A percentile compares a stretch with the other conserved stretches of the same genome.
Evolutionary conservation across 805 yeast genomes (phyloP).

Genomic region (Candida oleophila): DNA sequence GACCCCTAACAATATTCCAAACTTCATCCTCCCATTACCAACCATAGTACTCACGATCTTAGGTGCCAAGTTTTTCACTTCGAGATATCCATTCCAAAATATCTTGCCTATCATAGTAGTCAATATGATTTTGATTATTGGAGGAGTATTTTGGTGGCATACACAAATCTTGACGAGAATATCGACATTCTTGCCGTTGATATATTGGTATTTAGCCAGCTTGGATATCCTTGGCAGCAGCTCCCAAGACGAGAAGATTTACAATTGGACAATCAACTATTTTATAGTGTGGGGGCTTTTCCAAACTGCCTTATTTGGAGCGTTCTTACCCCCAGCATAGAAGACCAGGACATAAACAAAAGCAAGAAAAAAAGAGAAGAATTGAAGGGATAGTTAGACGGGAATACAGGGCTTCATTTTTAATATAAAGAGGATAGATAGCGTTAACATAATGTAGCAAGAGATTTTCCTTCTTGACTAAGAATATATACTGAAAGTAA

Average conservation of each 20-base stretch:
- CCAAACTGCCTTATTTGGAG: conserved; percentile 73
- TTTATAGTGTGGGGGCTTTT: conserved; percentile 60
- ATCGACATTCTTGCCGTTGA: conserved; percentile 72
- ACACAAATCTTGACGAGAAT: conserved; percentile 84
- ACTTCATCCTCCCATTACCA: conserved; percentile 76
- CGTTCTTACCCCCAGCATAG: conserved; percentile 93
- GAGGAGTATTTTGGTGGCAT: conserved; percentile 67
- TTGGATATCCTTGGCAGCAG: conserved; percentile 6
- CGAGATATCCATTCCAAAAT: conserved; percentile 32
- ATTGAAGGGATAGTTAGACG: too few relatives aligned
- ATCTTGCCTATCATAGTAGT: conserved; percentile 41
- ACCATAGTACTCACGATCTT: conserved; percentile 46
- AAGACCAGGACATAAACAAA: too few relatives aligned
- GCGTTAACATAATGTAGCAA: too few relatives aligned
- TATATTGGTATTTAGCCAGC: conserved; percentile 67
- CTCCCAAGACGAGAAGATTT: conserved; percentile 7
- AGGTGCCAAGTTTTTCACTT: conserved; percentile 39
- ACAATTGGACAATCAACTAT: conserved; percentile 36
- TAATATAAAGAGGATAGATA: too few relatives aligned
- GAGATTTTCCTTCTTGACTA: too few relatives aligned
- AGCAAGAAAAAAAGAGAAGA: too few relatives aligned
- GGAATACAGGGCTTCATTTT: too few relatives aligned
- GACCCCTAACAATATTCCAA: conserved; percentile 78
- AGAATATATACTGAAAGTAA: too few relatives aligned
- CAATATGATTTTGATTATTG: conserved; percentile 43